These are phyloP conservation scores for Stachybotrys chartarum DNA, from an alignment of 2,329 filamentous ascomycete genomes.

Conservation along the genomic window DNA sequence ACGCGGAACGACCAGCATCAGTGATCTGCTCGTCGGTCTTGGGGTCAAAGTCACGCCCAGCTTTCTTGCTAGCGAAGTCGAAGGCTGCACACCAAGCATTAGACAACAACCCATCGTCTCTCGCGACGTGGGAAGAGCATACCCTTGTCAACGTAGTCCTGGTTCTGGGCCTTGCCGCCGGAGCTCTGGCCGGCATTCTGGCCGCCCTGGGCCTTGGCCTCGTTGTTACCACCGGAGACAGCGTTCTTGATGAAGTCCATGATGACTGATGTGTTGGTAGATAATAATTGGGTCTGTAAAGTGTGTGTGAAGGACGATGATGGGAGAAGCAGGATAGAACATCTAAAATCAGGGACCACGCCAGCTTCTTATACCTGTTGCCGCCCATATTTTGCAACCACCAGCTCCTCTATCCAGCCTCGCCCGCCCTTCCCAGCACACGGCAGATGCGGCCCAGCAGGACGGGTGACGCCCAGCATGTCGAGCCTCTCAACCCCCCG, in stretches of 20 bases:
- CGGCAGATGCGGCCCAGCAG: not conserved
- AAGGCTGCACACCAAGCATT: constrained; percentile 15
- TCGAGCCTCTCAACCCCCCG: constrained; percentile 2
- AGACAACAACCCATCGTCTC: not conserved
- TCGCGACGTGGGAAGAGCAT: not conserved
- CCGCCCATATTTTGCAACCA: not conserved
- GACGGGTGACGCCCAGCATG: not conserved
- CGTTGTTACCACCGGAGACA: constrained; percentile 6
- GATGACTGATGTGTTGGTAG: constrained; percentile 7
- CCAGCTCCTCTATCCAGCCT: not conserved
- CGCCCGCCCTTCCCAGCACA: not conserved
- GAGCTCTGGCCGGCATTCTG: constrained; percentile 8
- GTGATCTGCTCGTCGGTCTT: constrained; percentile 31
- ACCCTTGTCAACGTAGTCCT: constrained; percentile 34
- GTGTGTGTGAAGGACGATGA: not conserved
- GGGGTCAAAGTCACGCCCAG: constrained; percentile 24
- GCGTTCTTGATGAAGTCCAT: constrained; percentile 35
- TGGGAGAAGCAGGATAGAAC: not conserved
- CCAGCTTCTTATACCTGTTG: constrained; percentile 10
- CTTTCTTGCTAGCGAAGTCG: constrained; percentile 21
- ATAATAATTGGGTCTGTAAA: not conserved
- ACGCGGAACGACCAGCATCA: constrained; percentile 24
- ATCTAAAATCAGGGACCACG: constrained; percentile 1
- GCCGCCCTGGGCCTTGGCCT: constrained; percentile 3
- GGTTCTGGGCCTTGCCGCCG: constrained; percentile 1